Evolutionary conservation across 345 rosid genomes (phyloP).

Genomic region (Populus nigra): DNA sequence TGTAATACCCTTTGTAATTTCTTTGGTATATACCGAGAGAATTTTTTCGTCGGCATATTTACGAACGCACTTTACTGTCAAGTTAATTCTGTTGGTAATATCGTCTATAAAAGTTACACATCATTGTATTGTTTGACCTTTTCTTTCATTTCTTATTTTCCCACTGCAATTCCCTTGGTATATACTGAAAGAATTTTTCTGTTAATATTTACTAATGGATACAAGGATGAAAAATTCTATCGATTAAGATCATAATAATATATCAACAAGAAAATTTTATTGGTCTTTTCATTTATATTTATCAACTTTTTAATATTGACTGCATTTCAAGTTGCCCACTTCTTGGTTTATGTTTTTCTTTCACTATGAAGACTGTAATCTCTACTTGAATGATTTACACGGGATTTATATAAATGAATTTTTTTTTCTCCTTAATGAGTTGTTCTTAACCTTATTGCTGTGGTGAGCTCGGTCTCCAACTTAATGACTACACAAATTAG

Average conservation of each 20-base stretch:
- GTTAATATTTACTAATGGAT: rapidly evolving
- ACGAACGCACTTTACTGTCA: no score
- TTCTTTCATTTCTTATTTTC: no score
- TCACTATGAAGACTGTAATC: not conserved
- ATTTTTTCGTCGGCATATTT: no score
- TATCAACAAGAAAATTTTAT: no score
- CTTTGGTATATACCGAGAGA: no score
- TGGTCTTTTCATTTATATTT: no score
- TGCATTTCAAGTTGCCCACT: not conserved
- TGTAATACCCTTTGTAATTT: no score
- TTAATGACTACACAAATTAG: conserved; percentile 27
- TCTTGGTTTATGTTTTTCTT: not conserved
- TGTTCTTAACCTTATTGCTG: conserved; percentile 1
- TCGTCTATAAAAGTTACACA: no score
- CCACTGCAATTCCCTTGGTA: no score
- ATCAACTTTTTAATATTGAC: no score
- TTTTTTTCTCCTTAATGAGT: not conserved
- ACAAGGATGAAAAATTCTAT: no score
- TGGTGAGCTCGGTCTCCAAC: not conserved
- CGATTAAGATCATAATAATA: rapidly evolving
- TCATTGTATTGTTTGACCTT: rapidly evolving
- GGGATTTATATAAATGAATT: not conserved
- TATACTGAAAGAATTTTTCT: no score
- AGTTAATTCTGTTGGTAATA: rapidly evolving
- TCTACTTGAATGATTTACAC: not conserved